These are phyloP conservation scores for Gnaphalium uliginosum DNA, from an alignment of 129 eudicot species.

Conservation along the genomic window DNA sequence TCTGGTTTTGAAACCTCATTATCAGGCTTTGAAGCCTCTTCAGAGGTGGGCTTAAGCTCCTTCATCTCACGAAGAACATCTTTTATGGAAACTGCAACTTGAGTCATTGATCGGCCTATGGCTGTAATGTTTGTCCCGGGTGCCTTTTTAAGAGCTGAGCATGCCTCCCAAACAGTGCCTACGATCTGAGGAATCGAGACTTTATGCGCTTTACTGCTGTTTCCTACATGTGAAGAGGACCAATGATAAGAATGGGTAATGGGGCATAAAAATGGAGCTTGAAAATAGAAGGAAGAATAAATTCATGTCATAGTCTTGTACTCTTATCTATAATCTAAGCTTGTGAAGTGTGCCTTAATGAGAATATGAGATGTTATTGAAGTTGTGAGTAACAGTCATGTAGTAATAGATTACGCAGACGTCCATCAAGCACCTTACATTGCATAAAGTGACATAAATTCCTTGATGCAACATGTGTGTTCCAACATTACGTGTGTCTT, in stretches of 20 bases:
- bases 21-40: conserved; percentile 28
- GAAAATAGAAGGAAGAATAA: neutral
- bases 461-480: neutral
- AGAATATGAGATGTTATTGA: neutral
- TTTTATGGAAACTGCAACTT: conserved; percentile 78
- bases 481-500: neutral
- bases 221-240: conserved; percentile 47
- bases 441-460: neutral
- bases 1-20: conserved; percentile 35
- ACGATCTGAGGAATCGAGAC: conserved; percentile 68
- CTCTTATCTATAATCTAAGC: neutral
- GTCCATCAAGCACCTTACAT: neutral
- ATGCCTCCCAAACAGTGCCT: conserved; percentile 87
- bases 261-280: neutral
- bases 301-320: neutral
- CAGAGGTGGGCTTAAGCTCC: conserved; percentile 79
- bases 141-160: conserved; percentile 81
- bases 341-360: neutral
- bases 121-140: conserved; percentile 80
- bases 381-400: neutral
- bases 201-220: conserved; percentile 46
- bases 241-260: neutral
- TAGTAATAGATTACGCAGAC: neutral
- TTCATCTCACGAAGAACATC: conserved; percentile 96
- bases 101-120: conserved; percentile 85